Evolutionary conservation across 768 basidiomycete species (phyloP).

Genomic region (Tylopilus felleus): DNA sequence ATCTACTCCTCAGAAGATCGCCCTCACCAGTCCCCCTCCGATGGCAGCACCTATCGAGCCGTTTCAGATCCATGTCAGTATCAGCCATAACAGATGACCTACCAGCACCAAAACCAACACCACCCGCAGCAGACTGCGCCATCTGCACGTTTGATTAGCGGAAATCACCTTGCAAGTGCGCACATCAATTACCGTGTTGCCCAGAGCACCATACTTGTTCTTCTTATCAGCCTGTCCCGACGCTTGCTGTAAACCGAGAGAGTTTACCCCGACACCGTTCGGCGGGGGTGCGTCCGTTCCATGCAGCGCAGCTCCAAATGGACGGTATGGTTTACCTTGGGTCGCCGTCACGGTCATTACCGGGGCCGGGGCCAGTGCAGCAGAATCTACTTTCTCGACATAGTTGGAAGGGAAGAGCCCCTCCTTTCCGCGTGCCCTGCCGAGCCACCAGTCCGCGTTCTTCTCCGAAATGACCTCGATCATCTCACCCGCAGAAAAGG

Average conservation of each 20-base stretch:
- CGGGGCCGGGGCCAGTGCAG: neutral
- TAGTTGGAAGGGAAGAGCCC: slow-evolving; percentile 79
- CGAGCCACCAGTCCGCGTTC: slow-evolving; percentile 88
- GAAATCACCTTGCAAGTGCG: slow-evolving; percentile 1
- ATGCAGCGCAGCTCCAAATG: slow-evolving; percentile 39
- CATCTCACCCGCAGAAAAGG: slow-evolving; percentile 71
- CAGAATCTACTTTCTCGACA: slow-evolving; percentile 52
- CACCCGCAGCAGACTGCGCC: slow-evolving; percentile 62
- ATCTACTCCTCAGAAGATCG: slow-evolving; percentile 40
- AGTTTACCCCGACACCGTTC: slow-evolving; percentile 26
- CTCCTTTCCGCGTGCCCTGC: slow-evolving; percentile 55
- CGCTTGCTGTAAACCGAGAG: slow-evolving; percentile 29
- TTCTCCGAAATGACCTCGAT: slow-evolving; percentile 78
- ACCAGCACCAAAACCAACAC: slow-evolving; percentile 78
- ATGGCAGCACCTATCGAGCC: slow-evolving; percentile 44
- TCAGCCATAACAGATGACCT: slow-evolving; percentile 16
- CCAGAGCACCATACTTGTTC: slow-evolving; percentile 53
- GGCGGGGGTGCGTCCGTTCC: slow-evolving; percentile 33
- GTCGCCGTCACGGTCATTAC: neutral
- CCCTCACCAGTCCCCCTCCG: slow-evolving; percentile 46
- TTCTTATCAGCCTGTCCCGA: slow-evolving; percentile 44
- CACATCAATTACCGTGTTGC: slow-evolving; percentile 47
- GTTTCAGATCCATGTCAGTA: neutral
- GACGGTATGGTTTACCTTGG: slow-evolving; percentile 27
- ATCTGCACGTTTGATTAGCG: slow-evolving; percentile 36